A percentile compares a stretch with the other conserved stretches of the same genome.
These are phyloP conservation scores for Dendrobium huoshanense DNA, from an alignment of 106 monocot species.

Conservation along the genomic window DNA sequence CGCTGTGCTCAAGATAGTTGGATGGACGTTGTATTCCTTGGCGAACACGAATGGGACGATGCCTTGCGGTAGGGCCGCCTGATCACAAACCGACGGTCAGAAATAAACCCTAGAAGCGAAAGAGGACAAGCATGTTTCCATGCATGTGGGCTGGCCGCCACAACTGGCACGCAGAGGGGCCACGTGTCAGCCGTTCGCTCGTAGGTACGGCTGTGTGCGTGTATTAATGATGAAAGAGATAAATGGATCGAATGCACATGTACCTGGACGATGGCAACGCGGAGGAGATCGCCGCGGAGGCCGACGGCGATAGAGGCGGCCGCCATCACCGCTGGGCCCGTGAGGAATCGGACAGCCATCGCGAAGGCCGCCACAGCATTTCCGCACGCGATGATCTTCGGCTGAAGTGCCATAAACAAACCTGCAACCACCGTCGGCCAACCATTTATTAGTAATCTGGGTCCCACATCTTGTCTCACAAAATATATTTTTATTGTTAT, in stretches of 20 bases:
- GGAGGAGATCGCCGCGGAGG: constrained; percentile 51
- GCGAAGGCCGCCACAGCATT: constrained; percentile 43
- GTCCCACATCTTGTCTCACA: too few relatives aligned
- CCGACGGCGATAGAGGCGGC: constrained; percentile 62
- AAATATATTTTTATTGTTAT: too few relatives aligned
- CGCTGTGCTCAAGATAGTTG: constrained; percentile 63
- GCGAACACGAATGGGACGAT: constrained; percentile 66
- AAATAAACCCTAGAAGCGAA: background rate
- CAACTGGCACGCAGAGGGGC: background rate
- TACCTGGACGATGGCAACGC: constrained; percentile 80
- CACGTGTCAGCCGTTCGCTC: background rate
- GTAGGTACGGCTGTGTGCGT: background rate
- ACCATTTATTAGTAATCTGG: too few relatives aligned
- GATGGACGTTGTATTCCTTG: constrained; percentile 68
- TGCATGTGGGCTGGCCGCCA: background rate
- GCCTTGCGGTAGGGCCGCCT: constrained; percentile 79
- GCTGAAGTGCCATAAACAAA: constrained; percentile 82
- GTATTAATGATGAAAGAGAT: background rate
- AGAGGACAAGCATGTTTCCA: background rate
- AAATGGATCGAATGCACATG: background rate
- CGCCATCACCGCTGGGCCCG: constrained; percentile 76
- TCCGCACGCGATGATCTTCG: constrained; percentile 71
- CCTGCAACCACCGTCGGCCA: constrained; percentile 23
- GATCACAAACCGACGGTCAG: constrained; percentile 13
- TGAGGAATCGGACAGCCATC: constrained; percentile 71